Evolutionary conservation across 352 stramenopile genomes (phyloP), one percentile per base, ranked within the genome.

Genomic region (Phytopythium chamaehyphon): DNA sequence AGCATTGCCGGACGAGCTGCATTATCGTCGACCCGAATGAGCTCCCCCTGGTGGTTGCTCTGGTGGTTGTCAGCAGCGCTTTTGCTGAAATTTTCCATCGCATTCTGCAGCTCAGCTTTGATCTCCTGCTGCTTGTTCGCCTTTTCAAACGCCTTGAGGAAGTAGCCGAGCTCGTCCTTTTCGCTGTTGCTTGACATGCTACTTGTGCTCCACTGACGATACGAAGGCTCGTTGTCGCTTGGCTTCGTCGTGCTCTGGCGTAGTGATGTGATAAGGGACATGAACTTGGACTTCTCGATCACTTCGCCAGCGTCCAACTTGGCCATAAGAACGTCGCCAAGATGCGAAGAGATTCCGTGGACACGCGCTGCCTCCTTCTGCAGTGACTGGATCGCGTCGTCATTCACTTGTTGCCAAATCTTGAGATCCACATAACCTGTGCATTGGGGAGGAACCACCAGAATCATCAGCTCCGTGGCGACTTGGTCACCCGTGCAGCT

Each of bases 131-230:
- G 74, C 52, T 76, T 62, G 6, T 61, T 54, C 16, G 86, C 66
- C 43, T 88, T 76, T 28, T 88, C 79, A 50, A 77, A 90, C 6
- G 75, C 74, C 47, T 83, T 80, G 9, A 88, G 53, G 21, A 90
- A 69, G 46, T 87, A 90, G 15, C 59, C 71, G 49, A 84, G 84
- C 45, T 88, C 79, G 37, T 90, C 79, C 37, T 84, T 85, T 14
- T 50, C 45, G 12, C 61, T 45, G n/a, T 61, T 68, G n/a, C 57
- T 59, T 16, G 58, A 76, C 67, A 68, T 69, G 0, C 51, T 69
- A 23, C 68, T 76, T 38, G 50, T 62, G 33, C 66, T 73, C 55
- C 64, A 74, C 46, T 40, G 28, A 4, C 46, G 46, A 31, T 52
- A 52, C 6, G 49, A 47, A 19, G 28, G 56, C 50, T 47, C 43